phyloP scores from a whole-genome alignment of 129 eudicot genomes.

The Tanacetum coccineum region DNA sequence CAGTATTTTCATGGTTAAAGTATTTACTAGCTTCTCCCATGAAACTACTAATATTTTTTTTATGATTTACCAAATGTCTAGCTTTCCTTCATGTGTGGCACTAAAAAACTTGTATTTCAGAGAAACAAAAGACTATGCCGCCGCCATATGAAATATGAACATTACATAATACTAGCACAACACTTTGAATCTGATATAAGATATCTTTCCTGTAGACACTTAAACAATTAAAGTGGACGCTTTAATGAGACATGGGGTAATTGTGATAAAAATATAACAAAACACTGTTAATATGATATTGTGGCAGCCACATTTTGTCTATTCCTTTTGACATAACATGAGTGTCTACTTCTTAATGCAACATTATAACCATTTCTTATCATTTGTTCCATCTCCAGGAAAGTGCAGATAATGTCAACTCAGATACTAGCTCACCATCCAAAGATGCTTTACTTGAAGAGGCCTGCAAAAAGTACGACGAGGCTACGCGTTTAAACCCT shows the following conservation, averaged over 20 bases:
- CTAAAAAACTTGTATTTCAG: no score
- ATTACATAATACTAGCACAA: no score
- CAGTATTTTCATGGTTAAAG: not conserved
- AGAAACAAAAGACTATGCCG: no score
- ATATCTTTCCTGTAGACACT: not conserved
- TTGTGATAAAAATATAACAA: not conserved
- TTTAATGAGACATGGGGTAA: not conserved
- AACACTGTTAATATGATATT: no score
- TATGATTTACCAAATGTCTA: no score
- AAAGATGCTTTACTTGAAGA: constrained; percentile 98
- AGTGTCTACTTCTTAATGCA: constrained; percentile 15
- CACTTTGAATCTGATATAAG: no score
- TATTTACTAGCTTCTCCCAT: constrained; percentile 3
- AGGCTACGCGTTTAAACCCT: constrained; percentile 88
- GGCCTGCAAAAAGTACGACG: constrained; percentile 90
- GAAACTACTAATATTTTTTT: not conserved
- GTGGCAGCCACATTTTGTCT: not conserved
- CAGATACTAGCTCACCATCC: constrained; percentile 75
- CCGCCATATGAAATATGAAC: no score
- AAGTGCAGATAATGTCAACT: constrained; percentile 94
- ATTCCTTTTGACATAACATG: constrained; percentile 8
- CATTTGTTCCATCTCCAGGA: constrained; percentile 46
- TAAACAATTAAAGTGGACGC: not conserved
- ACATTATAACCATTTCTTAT: constrained; percentile 12
- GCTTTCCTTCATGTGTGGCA: no score